Percentiles rank a stretch among this genome's conserved stretches.
phyloP scores from a whole-genome alignment of 2,329 filamentous ascomycete species.

The Fusarium luffae region DNA sequence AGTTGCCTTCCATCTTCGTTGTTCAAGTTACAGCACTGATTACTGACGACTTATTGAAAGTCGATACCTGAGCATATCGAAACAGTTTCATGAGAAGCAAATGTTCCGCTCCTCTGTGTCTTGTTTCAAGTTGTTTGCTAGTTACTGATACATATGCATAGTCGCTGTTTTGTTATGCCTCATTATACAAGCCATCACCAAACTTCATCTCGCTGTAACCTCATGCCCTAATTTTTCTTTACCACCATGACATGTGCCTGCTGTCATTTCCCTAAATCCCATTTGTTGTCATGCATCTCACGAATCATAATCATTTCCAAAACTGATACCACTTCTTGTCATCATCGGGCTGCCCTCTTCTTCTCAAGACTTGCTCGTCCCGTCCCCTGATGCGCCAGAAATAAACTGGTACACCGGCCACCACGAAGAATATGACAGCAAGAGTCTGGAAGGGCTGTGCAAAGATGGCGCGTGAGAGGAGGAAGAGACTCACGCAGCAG shows the following conservation, averaged over 20 bases:
- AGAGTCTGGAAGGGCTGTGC: conserved; percentile 91
- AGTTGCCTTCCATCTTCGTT: background rate
- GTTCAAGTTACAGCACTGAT: background rate
- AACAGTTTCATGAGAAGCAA: background rate
- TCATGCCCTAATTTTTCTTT: conserved; percentile 4
- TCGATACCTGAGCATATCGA: too few relatives aligned
- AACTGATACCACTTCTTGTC: conserved; percentile 67
- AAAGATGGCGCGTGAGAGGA: conserved; percentile 89
- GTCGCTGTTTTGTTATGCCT: conserved; percentile 19
- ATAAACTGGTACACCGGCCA: conserved; percentile 86
- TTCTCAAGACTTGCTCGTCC: conserved; percentile 62
- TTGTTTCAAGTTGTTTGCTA: conserved; percentile 13
- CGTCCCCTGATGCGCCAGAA: conserved; percentile 83
- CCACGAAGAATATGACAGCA: conserved; percentile 85
- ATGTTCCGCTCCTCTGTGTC: background rate
- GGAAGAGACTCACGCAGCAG: conserved; percentile 94
- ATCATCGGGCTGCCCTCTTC: conserved; percentile 45
- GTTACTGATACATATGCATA: conserved; percentile 20
- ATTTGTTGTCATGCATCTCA: background rate
- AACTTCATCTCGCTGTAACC: background rate
- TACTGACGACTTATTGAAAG: background rate
- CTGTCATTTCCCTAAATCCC: background rate
- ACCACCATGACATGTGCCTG: conserved; percentile 12
- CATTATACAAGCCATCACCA: conserved; percentile 21
- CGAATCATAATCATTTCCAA: conserved; percentile 58